phyloP scores from a whole-genome alignment of 116 monocot genomes.

The Zostera marina region DNA sequence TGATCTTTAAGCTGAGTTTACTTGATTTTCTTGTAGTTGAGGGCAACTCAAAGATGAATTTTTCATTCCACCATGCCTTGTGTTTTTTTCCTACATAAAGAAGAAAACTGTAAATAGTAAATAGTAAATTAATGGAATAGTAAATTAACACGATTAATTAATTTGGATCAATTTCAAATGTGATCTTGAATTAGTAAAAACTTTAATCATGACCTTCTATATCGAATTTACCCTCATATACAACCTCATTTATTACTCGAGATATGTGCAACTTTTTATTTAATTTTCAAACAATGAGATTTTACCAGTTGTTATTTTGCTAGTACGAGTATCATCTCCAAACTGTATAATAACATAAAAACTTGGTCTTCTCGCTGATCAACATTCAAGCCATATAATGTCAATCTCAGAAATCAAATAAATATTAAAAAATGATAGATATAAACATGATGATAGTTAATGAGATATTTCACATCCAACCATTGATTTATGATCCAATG shows the following conservation, averaged over 20 bases:
- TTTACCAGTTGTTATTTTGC: slow-evolving; percentile 3
- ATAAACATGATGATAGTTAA: no score
- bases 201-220: no score
- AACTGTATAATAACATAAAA: neutral
- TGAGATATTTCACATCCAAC: no score
- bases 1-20: slow-evolving; percentile 25
- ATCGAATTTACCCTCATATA: no score
- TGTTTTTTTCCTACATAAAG: slow-evolving; percentile 18
- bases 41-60: slow-evolving; percentile 36
- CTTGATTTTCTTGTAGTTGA: slow-evolving; percentile 10
- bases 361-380: neutral
- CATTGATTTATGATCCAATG: neutral
- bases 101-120: neutral
- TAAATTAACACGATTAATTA: no score
- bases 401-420: neutral
- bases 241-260: no score
- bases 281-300: neutral
- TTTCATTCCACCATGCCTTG: slow-evolving; percentile 71
- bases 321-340: neutral
- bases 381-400: neutral
- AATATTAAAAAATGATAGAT: no score
- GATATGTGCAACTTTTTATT: no score
- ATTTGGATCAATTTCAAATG: no score
- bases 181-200: no score
- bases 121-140: no score